Evolutionary conservation across 306 rosid genomes (phyloP), one percentile per base, ranked within the genome.

Genomic region (Prunus mira): DNA sequence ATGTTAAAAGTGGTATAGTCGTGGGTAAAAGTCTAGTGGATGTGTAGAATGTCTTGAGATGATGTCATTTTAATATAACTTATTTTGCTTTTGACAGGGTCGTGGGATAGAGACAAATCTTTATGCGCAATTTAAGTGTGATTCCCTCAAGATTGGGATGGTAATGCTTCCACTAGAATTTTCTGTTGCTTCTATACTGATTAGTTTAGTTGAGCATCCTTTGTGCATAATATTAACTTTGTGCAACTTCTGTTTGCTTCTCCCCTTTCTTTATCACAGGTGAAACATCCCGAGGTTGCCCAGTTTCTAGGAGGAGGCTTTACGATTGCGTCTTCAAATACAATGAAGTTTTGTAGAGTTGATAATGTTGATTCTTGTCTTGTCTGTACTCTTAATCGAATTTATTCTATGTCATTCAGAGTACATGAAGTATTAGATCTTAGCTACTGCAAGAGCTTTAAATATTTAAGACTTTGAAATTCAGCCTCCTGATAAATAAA

Each of bases 51-150:
- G 17, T 22, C 34, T 41, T 41, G 13, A 41, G 27, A 56, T 71
- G 38, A 2, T 72, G 13, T 72, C 17, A 6, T 41, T 28, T 9
- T 72, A 47, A 51, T 71, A 34, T 38, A 30, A 72, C 67, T 32
- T 71, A 50, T 38, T 58, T 55, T 78, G 51, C 62, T 58, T 82
- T 74, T 75, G 70, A 63, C 90, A 95, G 99, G 99, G 99, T 22
- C 99, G 99, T 57, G 97, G 91, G 52, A 92, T 95, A 69, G 97
- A 92, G 86, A 90, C 97, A 63, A 95, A 95, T 84, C 96, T 95
- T 64, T 89, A 92, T 78, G 99, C 99, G 30, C 97, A 86, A 69
- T 95, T 95, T 18, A 91, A 83, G 84, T 92, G 97, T 63, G 99
- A 95, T 82, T 95, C 97, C 51, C 91, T 92, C 47, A 95, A 95